These are phyloP conservation scores for Thalia dealbata DNA, from an alignment of 176 grass and related monocot species.

Conservation along the genomic window DNA sequence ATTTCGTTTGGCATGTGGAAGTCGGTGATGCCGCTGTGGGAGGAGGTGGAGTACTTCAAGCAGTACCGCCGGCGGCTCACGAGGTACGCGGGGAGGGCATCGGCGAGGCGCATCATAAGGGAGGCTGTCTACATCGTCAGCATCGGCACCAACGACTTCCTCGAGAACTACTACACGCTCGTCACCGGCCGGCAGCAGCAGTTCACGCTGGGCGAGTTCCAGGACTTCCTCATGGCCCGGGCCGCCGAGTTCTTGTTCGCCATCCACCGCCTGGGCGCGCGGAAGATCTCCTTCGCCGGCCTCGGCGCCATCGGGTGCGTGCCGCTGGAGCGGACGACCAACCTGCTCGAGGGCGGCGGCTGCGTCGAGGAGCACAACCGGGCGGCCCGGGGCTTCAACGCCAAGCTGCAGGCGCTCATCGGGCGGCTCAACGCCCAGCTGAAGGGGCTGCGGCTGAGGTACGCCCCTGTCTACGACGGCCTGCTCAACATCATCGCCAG, in stretches of 20 bases:
- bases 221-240: conserved; percentile 25
- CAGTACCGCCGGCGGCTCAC: conserved; percentile 34
- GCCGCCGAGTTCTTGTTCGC: conserved; percentile 24
- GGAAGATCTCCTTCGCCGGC: conserved; percentile 37
- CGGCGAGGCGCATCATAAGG: conserved; percentile 22
- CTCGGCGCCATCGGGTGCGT: conserved; percentile 48
- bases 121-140: conserved; percentile 46
- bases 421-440: conserved; percentile 25
- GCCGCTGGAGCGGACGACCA: conserved; percentile 24
- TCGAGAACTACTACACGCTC: conserved; percentile 30
- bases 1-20: no score
- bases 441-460: conserved; percentile 19
- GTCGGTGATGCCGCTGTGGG: conserved; percentile 36
- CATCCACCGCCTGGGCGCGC: conserved; percentile 31
- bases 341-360: conserved; percentile 6
- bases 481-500: conserved; percentile 9
- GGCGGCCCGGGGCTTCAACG: conserved; percentile 30
- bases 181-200: conserved; percentile 8
- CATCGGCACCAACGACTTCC: conserved; percentile 68
- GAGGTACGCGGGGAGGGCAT: conserved; percentile 11
- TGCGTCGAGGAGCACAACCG: conserved; percentile 54
- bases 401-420: conserved; percentile 12
- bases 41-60: conserved; percentile 55
- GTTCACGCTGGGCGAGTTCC: conserved; percentile 36
- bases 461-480: conserved; percentile 21